Evolutionary conservation across 2,329 filamentous ascomycete species (phyloP), one percentile per base, ranked within the genome.

Genomic region (Verticillium tricorpus): DNA sequence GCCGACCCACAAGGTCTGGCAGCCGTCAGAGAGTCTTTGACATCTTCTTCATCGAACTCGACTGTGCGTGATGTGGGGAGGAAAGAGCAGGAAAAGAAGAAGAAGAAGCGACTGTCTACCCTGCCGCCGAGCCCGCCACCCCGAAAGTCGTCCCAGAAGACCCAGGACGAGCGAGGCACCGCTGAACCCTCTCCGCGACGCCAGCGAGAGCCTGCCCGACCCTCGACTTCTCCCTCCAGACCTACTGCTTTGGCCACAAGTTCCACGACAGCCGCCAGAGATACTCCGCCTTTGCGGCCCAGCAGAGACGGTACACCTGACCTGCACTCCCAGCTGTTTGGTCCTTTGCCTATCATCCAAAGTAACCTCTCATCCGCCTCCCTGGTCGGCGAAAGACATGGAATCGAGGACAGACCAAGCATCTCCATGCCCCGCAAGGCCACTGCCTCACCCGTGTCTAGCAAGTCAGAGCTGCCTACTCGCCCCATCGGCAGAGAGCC

Each of bases 41-140:
- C 83, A 25, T 92, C 89, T 1, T 92, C 89, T 0, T 92, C 89
- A 0, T 91, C 89, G 5, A 85, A 84, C 63, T 91, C 89, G 7
- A 91, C 88, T 2, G 83, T 90, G 9, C 82, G 86, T 37, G 82
- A 78, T 17, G 81, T 78, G 28, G 80, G 80, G 14, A 79, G 72
- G 64, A 69, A 65, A 22, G 64, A 63, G 22, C 7, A 35, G 40
- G 45, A 52, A 14, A 80, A 73, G 64, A 78, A 72, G 22, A 80
- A 77, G 63, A 81, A 77, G 68, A 77, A 76, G 68, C 72, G 73
- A 22, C 69, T 82, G 5, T 74, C 79, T n/a, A 77, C 80, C 1
- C 74, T 79, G 7, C 81, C 85, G 12, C 84, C 83, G 12, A 90
- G 82, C 61, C 86, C 87, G 12, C 85, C 86, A 3, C 83, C 84